Conservation (phyloP, 164 flowering plant species). For the Tetrastigma voinierianum region DNA sequence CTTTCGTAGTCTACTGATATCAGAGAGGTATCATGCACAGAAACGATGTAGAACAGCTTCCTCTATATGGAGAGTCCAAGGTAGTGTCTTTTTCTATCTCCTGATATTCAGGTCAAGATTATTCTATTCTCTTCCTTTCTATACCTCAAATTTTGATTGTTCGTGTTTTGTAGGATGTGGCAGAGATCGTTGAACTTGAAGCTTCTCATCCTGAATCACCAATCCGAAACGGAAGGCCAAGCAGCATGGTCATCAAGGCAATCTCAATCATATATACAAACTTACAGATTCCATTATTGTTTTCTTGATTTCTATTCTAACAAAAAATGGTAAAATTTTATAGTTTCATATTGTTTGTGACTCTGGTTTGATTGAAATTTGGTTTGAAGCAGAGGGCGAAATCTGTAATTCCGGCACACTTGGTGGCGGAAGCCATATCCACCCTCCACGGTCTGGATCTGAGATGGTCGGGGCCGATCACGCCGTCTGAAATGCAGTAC, state of each 20-base stretch:
- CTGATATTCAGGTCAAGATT: not conserved
- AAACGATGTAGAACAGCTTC: slow-evolving; percentile 8
- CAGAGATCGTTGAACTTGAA: slow-evolving; percentile 14
- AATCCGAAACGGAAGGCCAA: slow-evolving; percentile 27
- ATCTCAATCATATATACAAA: no score
- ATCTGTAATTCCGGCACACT: slow-evolving; percentile 54
- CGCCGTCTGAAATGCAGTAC: slow-evolving; percentile 54
- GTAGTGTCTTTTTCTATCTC: slow-evolving; percentile 6
- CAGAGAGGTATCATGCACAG: slow-evolving; percentile 8
- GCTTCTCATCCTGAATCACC: slow-evolving; percentile 24
- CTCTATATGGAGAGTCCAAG: slow-evolving; percentile 7
- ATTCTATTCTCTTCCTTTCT: not conserved
- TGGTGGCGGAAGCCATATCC: slow-evolving; percentile 65
- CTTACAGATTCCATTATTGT: no score
- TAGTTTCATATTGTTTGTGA: no score
- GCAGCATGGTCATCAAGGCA: slow-evolving; percentile 39
- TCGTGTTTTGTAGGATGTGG: slow-evolving; percentile 14
- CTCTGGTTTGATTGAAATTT: no score
- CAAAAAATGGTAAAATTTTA: no score
- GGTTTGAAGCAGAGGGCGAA: slow-evolving; percentile 35
- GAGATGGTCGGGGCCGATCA: slow-evolving; percentile 68
- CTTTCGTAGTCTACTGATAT: no score
- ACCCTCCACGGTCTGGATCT: slow-evolving; percentile 27
- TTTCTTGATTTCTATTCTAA: no score
- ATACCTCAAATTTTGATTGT: not conserved